Percentiles rank a stretch among this genome's conserved stretches.
These are phyloP conservation scores for Cicer cuneatum DNA, from an alignment of 306 rosid genomes.

Conservation along the genomic window DNA sequence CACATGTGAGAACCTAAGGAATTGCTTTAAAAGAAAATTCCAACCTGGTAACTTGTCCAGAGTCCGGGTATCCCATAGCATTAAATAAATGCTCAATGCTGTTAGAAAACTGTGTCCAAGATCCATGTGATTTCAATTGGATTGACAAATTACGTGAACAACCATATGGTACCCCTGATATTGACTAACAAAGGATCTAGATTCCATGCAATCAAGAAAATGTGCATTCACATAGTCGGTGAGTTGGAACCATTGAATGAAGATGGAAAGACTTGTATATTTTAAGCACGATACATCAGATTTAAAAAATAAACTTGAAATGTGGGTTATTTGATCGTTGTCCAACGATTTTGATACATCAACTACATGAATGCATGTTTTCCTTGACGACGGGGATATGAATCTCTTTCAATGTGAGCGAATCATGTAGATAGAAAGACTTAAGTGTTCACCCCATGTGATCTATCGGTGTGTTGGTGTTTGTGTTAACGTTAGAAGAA, in stretches of 20 bases:
- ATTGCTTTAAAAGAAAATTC: constrained; percentile 15
- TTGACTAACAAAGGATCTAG: background rate
- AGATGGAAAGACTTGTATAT: background rate
- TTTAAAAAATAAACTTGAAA: background rate
- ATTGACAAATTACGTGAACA: background rate
- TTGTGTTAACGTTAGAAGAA: background rate
- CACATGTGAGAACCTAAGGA: background rate
- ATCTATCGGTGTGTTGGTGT: background rate
- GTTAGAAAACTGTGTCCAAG: background rate
- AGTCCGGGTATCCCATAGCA: constrained; percentile 2
- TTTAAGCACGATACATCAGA: background rate
- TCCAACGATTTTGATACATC: background rate
- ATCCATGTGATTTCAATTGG: background rate
- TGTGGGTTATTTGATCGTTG: background rate
- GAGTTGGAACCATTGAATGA: background rate
- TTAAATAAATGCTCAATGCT: background rate
- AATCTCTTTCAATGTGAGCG: background rate
- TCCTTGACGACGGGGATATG: background rate
- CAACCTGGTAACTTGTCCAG: background rate
- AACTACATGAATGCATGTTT: background rate
- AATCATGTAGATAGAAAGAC: background rate
- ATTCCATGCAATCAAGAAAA: background rate
- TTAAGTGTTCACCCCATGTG: background rate
- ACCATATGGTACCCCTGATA: background rate
- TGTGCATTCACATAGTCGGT: background rate